These are phyloP conservation scores for Naganishia onofrii DNA, from an alignment of 768 basidiomycete genomes.

Conservation along the genomic window DNA sequence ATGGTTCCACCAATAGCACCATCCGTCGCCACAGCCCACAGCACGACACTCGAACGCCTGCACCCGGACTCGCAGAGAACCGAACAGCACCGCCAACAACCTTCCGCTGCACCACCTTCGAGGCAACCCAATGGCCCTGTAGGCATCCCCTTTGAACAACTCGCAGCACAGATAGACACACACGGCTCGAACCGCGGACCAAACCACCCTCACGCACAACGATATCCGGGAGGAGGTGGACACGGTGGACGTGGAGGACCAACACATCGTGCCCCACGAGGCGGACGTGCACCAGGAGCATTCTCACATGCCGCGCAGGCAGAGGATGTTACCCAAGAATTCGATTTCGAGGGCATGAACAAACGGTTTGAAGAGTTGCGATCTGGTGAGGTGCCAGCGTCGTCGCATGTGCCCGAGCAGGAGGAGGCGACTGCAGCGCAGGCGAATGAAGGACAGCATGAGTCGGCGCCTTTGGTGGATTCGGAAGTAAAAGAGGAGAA, in stretches of 20 bases:
- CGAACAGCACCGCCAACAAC: background rate
- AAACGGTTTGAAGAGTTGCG: conserved; percentile 25
- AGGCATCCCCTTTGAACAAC: conserved; percentile 15
- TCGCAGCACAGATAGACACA: background rate
- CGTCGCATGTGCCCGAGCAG: background rate
- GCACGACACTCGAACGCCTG: conserved; percentile 6
- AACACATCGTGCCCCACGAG: background rate
- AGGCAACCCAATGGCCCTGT: conserved; percentile 3
- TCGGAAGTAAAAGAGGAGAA: conserved; percentile 3
- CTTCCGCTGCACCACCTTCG: background rate
- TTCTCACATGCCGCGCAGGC: background rate
- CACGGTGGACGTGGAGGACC: background rate
- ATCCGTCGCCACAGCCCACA: conserved; percentile 9
- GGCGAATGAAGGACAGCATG: background rate
- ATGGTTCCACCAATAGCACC: conserved; percentile 10
- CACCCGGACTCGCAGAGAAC: background rate
- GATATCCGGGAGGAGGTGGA: no score
- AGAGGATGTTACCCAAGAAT: conserved; percentile 23
- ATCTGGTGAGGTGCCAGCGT: conserved; percentile 6
- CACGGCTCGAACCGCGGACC: conserved; percentile 8
- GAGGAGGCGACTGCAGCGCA: no score
- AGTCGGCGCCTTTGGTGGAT: background rate
- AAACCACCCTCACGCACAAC: no score
- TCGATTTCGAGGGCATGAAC: conserved; percentile 35
- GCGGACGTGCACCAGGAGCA: conserved; percentile 16